These are phyloP conservation scores for Stagonosporopsis tanaceti DNA, from an alignment of 2,329 filamentous ascomycete genomes.

Conservation along the genomic window DNA sequence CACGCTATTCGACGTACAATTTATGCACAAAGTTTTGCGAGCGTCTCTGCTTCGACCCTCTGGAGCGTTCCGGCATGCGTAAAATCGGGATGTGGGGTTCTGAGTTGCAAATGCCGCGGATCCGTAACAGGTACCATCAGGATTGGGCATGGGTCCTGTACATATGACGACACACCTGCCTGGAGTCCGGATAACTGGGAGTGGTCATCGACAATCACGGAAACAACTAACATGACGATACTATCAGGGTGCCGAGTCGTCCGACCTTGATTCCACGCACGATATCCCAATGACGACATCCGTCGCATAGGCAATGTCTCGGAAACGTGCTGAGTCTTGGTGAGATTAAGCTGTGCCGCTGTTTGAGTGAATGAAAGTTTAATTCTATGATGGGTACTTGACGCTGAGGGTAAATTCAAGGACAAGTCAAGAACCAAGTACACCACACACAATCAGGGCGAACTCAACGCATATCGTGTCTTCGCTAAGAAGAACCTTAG, in stretches of 20 bases:
- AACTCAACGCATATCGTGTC: neutral
- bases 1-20: neutral
- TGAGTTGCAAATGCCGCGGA: constrained; percentile 7
- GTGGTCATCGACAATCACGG: neutral
- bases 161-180: constrained; percentile 18
- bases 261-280: neutral
- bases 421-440: neutral
- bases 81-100: constrained; percentile 8
- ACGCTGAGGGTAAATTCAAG: neutral
- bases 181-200: neutral
- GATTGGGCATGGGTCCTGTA: constrained; percentile 7
- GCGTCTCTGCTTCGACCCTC: neutral
- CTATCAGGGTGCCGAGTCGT: neutral
- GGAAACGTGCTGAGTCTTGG: neutral
- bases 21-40: neutral
- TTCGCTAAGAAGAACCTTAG: neutral
- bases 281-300: constrained; percentile 12
- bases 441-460: neutral
- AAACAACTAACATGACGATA: constrained; percentile 1
- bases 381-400: neutral
- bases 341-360: neutral
- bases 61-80: neutral
- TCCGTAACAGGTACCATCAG: constrained; percentile 11
- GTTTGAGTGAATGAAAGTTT: neutral
- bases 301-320: constrained; percentile 7